Base-by-base conservation (phyloP, 441 rosid genomes). In the Mallotus repandus region DNA sequence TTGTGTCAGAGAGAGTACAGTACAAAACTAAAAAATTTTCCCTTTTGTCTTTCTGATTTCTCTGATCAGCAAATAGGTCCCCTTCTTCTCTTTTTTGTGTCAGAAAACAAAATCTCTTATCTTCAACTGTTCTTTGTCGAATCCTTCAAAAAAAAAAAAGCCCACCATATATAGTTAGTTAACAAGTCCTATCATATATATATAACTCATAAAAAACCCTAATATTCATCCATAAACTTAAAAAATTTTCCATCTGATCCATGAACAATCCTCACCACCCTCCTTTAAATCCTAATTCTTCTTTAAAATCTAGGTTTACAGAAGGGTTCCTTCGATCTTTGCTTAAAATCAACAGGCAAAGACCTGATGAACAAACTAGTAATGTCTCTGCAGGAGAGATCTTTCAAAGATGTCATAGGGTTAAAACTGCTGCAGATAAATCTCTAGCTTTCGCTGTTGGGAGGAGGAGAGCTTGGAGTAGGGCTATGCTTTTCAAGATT, bases 371-470 rank as follows among this genome's bases (percentile, higher is more conserved):
- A 7, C 11, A 55, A 16, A 71, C 68, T 56, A 61, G 80, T 32
- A 11, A 12, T 32, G 56, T 21, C 49, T 74, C 76, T 0, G 2
- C 32, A 29, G 49, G 63, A 64, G 74, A 78, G 52, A 57, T 64
- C 50, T 71, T 70, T 49, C 75, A 49, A 19, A 76, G 79, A 49
- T 79, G 70, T 22, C 74, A 54, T 22, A 80, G 72, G 73, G 84
- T 87, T 61, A 87, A 76, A 78, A 63, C 62, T 60, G 89, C 89
- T 7, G 91, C 93, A 10, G 79, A 89, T 22, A 79, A 78, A 69
- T 87, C 91, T 68, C 77, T 89, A 81, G 93, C 87, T 49, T 61
- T 54, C 13, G 88, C 91, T 9, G 87, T 78, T 22, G 86, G 93
- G 61, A 68, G 79, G 9, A 79, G 78, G 72, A 81, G 87, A 71